phyloP scores from a whole-genome alignment of 106 monocot species.

The Gastrodia elata region DNA sequence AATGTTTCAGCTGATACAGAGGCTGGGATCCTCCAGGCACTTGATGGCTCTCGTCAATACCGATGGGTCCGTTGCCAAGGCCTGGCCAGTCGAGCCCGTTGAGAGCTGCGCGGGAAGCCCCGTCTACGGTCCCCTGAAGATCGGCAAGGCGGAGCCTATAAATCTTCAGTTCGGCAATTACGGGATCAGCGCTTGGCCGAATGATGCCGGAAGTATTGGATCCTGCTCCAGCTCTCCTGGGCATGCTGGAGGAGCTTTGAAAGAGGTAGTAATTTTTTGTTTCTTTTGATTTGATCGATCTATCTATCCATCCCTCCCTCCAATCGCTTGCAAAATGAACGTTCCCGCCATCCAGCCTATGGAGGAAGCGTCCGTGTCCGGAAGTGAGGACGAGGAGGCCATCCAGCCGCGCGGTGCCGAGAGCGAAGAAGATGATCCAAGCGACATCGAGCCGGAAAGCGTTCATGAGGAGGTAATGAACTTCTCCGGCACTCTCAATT shows the following conservation, averaged over 20 bases:
- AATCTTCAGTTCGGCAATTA: conserved; percentile 41
- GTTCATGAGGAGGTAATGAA: conserved; percentile 52
- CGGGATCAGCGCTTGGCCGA: conserved; percentile 46
- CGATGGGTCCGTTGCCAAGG: conserved; percentile 39
- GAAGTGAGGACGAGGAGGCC: conserved; percentile 65
- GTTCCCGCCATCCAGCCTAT: conserved; percentile 18
- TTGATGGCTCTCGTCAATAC: conserved; percentile 39
- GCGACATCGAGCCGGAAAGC: conserved; percentile 26
- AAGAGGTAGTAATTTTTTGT: conserved; percentile 38
- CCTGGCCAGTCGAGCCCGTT: conserved; percentile 19
- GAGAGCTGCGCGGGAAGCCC: conserved; percentile 22
- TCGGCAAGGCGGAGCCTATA: conserved; percentile 12
- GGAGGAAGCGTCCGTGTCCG: conserved; percentile 47
- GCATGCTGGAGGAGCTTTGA: conserved; percentile 49
- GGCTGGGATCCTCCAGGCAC: conserved; percentile 34
- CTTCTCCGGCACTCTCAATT: neutral
- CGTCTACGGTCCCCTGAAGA: conserved; percentile 20
- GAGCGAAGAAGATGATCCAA: conserved; percentile 70
- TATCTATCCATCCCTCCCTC: neutral
- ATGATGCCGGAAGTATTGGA: conserved; percentile 37
- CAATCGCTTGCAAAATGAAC: neutral
- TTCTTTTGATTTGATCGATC: neutral
- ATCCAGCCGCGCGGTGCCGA: conserved; percentile 23
- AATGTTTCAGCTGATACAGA: conserved; percentile 49
- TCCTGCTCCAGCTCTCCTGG: conserved; percentile 30